Base-by-base conservation (phyloP, 345 rosid species). In the Linum lewisii region DNA sequence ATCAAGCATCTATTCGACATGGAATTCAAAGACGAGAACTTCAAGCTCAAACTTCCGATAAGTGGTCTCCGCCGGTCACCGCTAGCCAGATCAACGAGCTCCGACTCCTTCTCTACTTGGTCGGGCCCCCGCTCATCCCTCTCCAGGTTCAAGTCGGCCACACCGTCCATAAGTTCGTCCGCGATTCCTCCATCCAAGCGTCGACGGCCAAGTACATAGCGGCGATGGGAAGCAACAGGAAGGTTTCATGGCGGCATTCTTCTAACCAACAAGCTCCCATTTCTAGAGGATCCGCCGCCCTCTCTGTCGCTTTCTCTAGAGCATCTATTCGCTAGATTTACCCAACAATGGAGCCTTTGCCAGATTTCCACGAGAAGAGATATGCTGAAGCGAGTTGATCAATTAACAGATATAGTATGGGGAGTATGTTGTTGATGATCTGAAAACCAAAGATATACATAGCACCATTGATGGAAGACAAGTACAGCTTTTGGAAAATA, bases 141-240 rank as follows among this genome's bases (percentile, higher is more conserved):
- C 93, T 92, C 1, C 97, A 88, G 66, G 95, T 92, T 19, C 93
- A 82, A 67, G 63, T 86, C 6, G 93, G 86, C 51, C 90, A 82
- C 71, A 74, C 95, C 26, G 75, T 86, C 55, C 80, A 80, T 54
- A 88, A 86, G 42, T 84, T 90, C 19, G 87, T 88, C 65, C 82
- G 84, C 63, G 93, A 88, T 73, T 45, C 70, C 44, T 82, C 96
- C 63, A 91, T 88, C 50, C 91, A 93, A 89, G 95, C 95, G 49
- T 89, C 97, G 8, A 93, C 97, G 1, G 99, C 97, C 0, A 93
- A 93, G 71, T 93, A 93, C 72, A 73, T 85, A 63, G 95, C 99
- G 5, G 97, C 99, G 0, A 85, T 87, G 0, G 97, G 99, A 37
- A 89, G 99, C 74, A 85, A 89, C n/a, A 95, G 94, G 47, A 73